Evolutionary conservation across 2,329 filamentous ascomycete species (phyloP).

Genomic region (Exophiala lecanii-corni): DNA sequence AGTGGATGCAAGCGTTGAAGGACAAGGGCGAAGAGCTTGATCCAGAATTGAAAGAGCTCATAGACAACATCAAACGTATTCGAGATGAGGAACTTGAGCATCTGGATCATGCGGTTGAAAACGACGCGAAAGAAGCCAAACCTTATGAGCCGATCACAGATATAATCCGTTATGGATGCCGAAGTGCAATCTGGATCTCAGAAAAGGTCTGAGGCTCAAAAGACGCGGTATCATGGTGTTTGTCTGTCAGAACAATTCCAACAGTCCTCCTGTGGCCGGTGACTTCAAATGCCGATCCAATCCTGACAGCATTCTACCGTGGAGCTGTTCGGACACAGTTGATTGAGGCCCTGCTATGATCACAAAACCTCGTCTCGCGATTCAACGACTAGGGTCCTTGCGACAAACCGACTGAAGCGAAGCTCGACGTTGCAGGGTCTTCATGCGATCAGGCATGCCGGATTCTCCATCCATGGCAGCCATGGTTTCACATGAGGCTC

Average conservation of each 20-base stretch:
- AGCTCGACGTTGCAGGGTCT: too few relatives aligned
- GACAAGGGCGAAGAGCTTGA: conserved; percentile 73
- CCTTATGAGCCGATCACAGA: conserved; percentile 86
- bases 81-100: conserved; percentile 96
- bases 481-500: background rate
- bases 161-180: conserved; percentile 82
- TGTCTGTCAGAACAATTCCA: too few relatives aligned
- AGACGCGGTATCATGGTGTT: too few relatives aligned
- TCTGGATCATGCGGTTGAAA: conserved; percentile 87
- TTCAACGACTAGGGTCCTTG: too few relatives aligned
- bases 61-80: conserved; percentile 72
- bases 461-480: conserved; percentile 6
- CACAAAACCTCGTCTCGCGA: too few relatives aligned
- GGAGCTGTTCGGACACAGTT: too few relatives aligned
- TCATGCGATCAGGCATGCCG: too few relatives aligned
- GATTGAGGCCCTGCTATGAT: too few relatives aligned
- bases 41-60: conserved; percentile 67
- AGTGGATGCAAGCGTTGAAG: conserved; percentile 75
- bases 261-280: too few relatives aligned
- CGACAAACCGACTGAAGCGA: too few relatives aligned
- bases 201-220: conserved; percentile 38
- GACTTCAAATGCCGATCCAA: too few relatives aligned
- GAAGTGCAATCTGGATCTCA: conserved; percentile 85
- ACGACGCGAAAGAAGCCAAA: conserved; percentile 84
- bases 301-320: too few relatives aligned